A percentile compares a stretch with the other conserved stretches of the same genome.
Conservation (phyloP, 2,329 filamentous ascomycete genomes). For the Geosmithia morbida region DNA sequence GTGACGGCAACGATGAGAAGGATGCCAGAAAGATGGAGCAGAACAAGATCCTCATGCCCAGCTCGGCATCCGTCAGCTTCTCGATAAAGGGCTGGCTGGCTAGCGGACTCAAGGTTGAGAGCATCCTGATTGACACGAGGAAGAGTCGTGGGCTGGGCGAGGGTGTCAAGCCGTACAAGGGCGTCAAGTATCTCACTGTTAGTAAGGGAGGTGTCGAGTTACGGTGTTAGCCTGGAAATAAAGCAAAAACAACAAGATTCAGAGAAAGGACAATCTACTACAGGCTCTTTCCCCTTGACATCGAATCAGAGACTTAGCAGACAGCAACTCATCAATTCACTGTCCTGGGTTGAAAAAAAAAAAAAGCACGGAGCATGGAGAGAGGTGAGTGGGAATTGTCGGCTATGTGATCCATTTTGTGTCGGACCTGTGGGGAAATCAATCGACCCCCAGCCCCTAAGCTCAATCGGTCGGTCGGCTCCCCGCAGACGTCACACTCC, state of each 20-base stretch:
- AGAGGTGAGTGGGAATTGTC: neutral
- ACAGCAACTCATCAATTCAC: too few relatives aligned
- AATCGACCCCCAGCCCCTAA: neutral
- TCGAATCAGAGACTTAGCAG: too few relatives aligned
- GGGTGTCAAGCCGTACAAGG: constrained; percentile 88
- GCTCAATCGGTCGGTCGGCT: neutral
- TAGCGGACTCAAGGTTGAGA: constrained; percentile 53
- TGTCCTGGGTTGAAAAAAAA: too few relatives aligned
- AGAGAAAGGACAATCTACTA: neutral
- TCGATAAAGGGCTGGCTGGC: constrained; percentile 55
- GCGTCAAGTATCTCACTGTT: constrained; percentile 87
- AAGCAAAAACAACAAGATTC: neutral
- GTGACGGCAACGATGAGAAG: constrained; percentile 27
- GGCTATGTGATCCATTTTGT: neutral
- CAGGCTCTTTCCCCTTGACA: too few relatives aligned
- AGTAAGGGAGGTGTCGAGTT: constrained; percentile 52
- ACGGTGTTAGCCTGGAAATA: constrained; percentile 28
- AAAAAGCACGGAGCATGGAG: too few relatives aligned
- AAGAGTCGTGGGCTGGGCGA: constrained; percentile 78
- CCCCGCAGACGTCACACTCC: constrained; percentile 1
- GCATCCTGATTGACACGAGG: constrained; percentile 55
- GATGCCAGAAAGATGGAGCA: constrained; percentile 46
- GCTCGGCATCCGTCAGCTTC: constrained; percentile 60
- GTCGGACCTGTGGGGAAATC: neutral
- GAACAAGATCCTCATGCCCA: constrained; percentile 68